phyloP scores from a whole-genome alignment of 805 yeast species.

The Candida pseudoglaebosa region DNA sequence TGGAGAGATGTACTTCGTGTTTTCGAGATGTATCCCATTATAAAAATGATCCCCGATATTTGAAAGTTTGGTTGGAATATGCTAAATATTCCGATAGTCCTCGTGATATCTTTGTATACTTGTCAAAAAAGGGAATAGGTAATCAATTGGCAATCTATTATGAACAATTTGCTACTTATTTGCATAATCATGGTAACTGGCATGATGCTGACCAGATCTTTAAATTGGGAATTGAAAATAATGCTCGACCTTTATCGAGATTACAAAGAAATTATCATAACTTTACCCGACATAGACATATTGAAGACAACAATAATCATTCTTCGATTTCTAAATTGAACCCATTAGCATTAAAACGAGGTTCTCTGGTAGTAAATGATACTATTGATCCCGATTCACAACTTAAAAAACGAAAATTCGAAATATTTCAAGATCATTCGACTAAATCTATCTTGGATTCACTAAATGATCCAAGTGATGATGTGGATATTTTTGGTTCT shows the following conservation, averaged over 20 bases:
- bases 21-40: slow-evolving; percentile 65
- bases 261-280: slow-evolving; percentile 34
- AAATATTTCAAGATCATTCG: slow-evolving; percentile 36
- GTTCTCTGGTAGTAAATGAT: slow-evolving; percentile 6
- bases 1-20: slow-evolving; percentile 69
- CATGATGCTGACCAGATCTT: slow-evolving; percentile 59
- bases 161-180: slow-evolving; percentile 67
- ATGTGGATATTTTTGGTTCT: slow-evolving; percentile 49
- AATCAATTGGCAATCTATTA: slow-evolving; percentile 61
- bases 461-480: slow-evolving; percentile 20
- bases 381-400: slow-evolving; percentile 6
- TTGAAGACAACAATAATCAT: slow-evolving; percentile 2
- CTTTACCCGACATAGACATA: slow-evolving; percentile 34
- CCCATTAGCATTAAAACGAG: slow-evolving; percentile 4
- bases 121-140: slow-evolving; percentile 73
- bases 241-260: slow-evolving; percentile 61
- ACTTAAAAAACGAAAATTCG: slow-evolving; percentile 28
- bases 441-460: slow-evolving; percentile 16
- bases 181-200: slow-evolving; percentile 48
- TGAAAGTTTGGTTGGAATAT: slow-evolving; percentile 79
- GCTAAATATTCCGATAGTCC: slow-evolving; percentile 66
- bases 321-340: background rate
- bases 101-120: slow-evolving; percentile 62
- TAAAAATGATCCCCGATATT: slow-evolving; percentile 77
- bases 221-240: slow-evolving; percentile 49